Percentiles rank a stretch among this genome's conserved stretches.
These are phyloP conservation scores for Leonotis leonurus DNA, from an alignment of 257 asterid species.

Conservation along the genomic window DNA sequence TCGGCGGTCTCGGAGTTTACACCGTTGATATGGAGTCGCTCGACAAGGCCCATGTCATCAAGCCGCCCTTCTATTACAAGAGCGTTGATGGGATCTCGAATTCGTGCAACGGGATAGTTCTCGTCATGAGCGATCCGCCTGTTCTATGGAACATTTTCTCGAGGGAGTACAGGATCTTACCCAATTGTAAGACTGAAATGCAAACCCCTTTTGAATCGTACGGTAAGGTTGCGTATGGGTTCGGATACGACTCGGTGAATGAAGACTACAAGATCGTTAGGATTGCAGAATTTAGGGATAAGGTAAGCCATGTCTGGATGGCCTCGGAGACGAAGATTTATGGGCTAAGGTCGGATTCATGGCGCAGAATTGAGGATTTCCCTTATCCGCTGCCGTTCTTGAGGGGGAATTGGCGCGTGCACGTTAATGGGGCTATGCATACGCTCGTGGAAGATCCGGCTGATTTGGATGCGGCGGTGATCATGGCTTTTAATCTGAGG, in stretches of 20 bases:
- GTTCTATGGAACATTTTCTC: conserved; percentile 52
- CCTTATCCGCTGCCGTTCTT: conserved; percentile 36
- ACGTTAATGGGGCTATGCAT: conserved; percentile 36
- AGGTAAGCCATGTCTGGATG: conserved; percentile 25
- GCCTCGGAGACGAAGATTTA: conserved; percentile 31
- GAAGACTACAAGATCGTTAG: conserved; percentile 56
- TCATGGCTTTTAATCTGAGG: conserved; percentile 33
- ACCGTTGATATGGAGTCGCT: conserved; percentile 22
- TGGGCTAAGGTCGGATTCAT: conserved; percentile 33
- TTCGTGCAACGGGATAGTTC: conserved; percentile 37
- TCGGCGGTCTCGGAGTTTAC: conserved; percentile 39
- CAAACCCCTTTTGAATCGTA: conserved; percentile 17
- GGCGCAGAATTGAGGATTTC: conserved; percentile 33
- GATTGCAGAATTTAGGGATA: conserved; percentile 34
- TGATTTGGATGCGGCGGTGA: not conserved
- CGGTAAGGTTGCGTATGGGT: conserved; percentile 31
- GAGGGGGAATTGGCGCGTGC: conserved; percentile 38
- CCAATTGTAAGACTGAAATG: conserved; percentile 12
- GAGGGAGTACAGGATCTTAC: conserved; percentile 28
- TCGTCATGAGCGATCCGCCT: conserved; percentile 38
- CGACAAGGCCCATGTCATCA: conserved; percentile 21
- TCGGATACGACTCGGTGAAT: conserved; percentile 37
- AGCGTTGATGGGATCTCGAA: conserved; percentile 33
- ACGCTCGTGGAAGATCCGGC: conserved; percentile 22
- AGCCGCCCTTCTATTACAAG: conserved; percentile 37